Conservation (phyloP, 2,329 filamentous ascomycete species). For the Fusarium veterinarium region DNA sequence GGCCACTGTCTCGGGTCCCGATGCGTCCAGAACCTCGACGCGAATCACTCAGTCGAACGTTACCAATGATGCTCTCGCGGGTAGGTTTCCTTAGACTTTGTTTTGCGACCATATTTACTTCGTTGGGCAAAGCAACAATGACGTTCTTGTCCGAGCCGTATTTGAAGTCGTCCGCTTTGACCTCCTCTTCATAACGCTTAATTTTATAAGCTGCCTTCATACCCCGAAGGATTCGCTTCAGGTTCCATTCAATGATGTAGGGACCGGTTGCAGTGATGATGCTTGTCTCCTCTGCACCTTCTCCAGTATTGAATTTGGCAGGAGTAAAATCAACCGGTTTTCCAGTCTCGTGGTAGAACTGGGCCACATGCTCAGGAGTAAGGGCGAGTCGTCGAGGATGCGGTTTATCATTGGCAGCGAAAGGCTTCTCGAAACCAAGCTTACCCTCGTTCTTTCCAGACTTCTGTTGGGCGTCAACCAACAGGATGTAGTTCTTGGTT, state of each 20-base stretch:
- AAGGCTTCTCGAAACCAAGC: conserved; percentile 95
- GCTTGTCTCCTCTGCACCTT: conserved; percentile 84
- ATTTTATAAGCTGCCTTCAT: conserved; percentile 92
- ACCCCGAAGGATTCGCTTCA: conserved; percentile 87
- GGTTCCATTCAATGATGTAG: conserved; percentile 95
- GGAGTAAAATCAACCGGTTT: conserved; percentile 87
- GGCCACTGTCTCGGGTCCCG: conserved; percentile 64
- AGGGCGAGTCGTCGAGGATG: conserved; percentile 90
- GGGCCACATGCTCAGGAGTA: conserved; percentile 91
- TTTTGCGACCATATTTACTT: conserved; percentile 97
- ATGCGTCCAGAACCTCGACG: conserved; percentile 64
- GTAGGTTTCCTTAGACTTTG: conserved; percentile 87
- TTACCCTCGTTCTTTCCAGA: conserved; percentile 96
- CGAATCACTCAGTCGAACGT: conserved; percentile 61
- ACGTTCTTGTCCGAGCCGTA: conserved; percentile 98
- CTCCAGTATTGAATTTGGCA: conserved; percentile 92
- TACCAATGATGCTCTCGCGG: conserved; percentile 86
- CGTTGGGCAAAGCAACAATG: conserved; percentile 94
- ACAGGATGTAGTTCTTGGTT: conserved; percentile 91
- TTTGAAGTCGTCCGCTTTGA: conserved; percentile 98
- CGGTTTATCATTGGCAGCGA: conserved; percentile 92
- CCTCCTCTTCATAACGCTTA: conserved; percentile 94
- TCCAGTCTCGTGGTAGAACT: conserved; percentile 97
- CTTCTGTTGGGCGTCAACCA: conserved; percentile 92
- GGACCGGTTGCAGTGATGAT: conserved; percentile 97